Base-by-base conservation (phyloP, 345 rosid species). In the Lepidium africanum region DNA sequence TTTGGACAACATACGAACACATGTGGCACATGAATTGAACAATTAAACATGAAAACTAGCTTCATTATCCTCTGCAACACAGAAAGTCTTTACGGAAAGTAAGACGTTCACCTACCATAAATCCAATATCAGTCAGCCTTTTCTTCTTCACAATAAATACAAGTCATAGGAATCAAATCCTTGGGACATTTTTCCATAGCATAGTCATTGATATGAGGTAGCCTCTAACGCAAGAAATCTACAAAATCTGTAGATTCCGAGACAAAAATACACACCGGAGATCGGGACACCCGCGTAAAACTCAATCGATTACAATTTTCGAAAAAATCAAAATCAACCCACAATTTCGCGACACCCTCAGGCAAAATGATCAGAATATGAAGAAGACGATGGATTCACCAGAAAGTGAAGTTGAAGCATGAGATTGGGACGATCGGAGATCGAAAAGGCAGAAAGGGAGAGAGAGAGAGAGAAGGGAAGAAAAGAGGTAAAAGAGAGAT, bases 91-190 rank as follows among this genome's bases (percentile, higher is more conserved):
- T 19, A 12, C 40, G 59, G 19, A 55, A 48, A 52, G 30, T 27
- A 13, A 49, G 66, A 72, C 17, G 9, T 49, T 54, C 38, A 63
- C 77, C 38, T 82, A 86, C 91, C 91, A 86, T 86, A 57, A 67
- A 10, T 71, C 45, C 64, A 54, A 65, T 54, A 59, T 81, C 58
- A 41, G 39, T 43, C 46, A 4, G 45, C 6, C 4, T 51, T 55
- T 61, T 55, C 58, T 78, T 40, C 64, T 49, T 78, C 67, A 56
- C 43, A 67, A 64, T 43, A 17, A n/a, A 3, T 33, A 40, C 23
- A 53, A 35, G 11, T 42, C 41, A 59, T n/a, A 4, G 14, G 36
- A 8, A 52, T 63, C 35, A 38, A 56, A 50, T 48, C 67, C 59
- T 61, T 15, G 64, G 35, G 42, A 38, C 70, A 54, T 33, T 46